A percentile compares a stretch with the other conserved stretches of the same genome.
Evolutionary conservation across 805 yeast genomes (phyloP).

Genomic region (Metschnikowia matae): DNA sequence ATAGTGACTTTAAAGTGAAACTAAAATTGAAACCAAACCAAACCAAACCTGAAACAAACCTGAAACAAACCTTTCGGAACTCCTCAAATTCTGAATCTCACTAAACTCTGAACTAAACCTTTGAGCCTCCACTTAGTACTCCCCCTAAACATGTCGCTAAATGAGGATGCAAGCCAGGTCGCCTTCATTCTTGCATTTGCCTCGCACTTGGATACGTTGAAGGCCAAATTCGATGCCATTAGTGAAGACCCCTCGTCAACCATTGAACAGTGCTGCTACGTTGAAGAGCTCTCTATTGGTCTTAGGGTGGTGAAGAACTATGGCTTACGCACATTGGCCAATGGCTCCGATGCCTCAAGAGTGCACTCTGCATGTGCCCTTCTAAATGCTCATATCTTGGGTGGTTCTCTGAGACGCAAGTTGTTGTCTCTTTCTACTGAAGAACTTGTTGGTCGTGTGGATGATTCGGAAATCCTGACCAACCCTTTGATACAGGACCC

Average conservation of each 20-base stretch:
- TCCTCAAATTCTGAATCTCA: no score
- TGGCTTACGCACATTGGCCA: conserved; percentile 11
- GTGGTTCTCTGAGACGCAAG: conserved; percentile 16
- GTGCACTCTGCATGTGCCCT: conserved; percentile 7
- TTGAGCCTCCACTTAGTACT: no score
- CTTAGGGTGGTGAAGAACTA: conserved; percentile 13
- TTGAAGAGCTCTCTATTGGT: conserved; percentile 20
- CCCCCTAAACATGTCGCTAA: background rate
- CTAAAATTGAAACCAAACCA: no score
- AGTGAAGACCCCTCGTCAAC: conserved; percentile 14
- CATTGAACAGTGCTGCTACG: conserved; percentile 18
- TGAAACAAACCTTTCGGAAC: no score
- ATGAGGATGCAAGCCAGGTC: conserved; percentile 11
- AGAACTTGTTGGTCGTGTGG: conserved; percentile 16
- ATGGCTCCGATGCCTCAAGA: conserved; percentile 13
- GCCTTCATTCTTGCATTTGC: conserved; percentile 26
- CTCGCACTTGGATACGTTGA: conserved; percentile 20
- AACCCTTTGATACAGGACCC: conserved; percentile 13
- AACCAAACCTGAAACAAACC: no score
- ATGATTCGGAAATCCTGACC: conserved; percentile 5
- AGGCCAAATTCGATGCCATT: conserved; percentile 2
- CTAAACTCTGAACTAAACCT: no score
- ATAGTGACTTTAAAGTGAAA: no score
- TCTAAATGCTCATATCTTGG: conserved; percentile 19
- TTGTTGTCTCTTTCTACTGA: conserved; percentile 16